Base-by-base conservation (phyloP, 306 rosid species). In the Malus asiatica region DNA sequence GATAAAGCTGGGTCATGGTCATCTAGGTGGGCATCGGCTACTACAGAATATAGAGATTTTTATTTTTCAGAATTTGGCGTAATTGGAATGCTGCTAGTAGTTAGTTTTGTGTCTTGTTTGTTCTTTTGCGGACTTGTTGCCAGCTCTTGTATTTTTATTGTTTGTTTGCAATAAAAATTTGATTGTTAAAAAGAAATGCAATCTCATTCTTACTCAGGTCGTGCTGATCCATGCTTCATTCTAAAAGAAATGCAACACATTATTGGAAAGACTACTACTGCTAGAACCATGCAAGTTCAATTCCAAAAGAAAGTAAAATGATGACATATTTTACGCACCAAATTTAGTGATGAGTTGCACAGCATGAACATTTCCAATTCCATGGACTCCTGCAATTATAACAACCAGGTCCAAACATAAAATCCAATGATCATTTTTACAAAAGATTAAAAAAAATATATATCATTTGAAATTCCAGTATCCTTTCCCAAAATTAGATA, bases 351-450 rank as follows among this genome's bases (percentile, higher is more conserved):
- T 71, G 77, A 94, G 85, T 78, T 94, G 89, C 79, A 90, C 93
- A 55, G 97, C 98, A 85, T 90, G 84, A 40, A 88, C 91, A n/a
- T 90, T 87, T 79, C 98, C 98, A 78, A 94, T 94, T 70, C 98
- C 98, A 65, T 83, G 85, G 25, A 94, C 96, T 82, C 98, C 98
- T 94, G 93, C 84, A 83, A 76, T 72, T 68, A 77, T 57, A 58
- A 75, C 66, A 29, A 67, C 64, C 14, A 52, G 32, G 58, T 68
- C 8, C 75, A 67, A 40, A 58, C 75, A 77, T 52, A 81, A 72
- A 76, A 20, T 7, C 68, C n/a, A 2, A 19, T 25, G 33, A 57
- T 68, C 30, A 5, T 25, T 27, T 70, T 64, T 64, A 58, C 16
- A 70, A 61, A 46, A 13, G 29, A 33, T 33, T 0, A 33, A 65